Evolutionary conservation across 768 basidiomycete species (phyloP).

Genomic region (Cytidiella melzeri): DNA sequence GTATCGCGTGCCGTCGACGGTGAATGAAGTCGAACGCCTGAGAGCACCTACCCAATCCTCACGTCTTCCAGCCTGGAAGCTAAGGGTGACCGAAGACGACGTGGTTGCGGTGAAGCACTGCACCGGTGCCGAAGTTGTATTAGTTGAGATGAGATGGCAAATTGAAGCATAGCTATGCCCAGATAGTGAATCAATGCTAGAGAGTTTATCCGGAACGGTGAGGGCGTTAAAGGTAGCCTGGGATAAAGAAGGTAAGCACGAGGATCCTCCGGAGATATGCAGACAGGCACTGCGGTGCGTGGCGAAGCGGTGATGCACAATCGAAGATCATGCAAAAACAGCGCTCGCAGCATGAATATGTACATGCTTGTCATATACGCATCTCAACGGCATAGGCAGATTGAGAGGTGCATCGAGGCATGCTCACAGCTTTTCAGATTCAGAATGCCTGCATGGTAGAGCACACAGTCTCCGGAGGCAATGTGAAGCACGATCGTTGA

Average conservation of each 20-base stretch:
- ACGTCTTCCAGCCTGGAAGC: conserved; percentile 42
- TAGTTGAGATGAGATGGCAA: conserved; percentile 38
- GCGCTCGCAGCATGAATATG: too few species aligned
- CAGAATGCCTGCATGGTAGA: not conserved
- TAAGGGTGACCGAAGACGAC: conserved; percentile 41
- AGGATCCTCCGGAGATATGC: not conserved
- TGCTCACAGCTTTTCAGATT: not conserved
- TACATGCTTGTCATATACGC: not conserved
- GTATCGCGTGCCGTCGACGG: conserved; percentile 38
- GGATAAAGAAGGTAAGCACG: conserved; percentile 11
- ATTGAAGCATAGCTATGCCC: conserved; percentile 44
- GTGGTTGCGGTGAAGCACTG: conserved; percentile 38
- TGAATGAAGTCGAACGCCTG: conserved; percentile 23
- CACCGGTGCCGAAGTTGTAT: conserved; percentile 11
- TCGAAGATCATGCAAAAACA: not conserved
- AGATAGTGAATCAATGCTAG: conserved; percentile 34
- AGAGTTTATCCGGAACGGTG: conserved; percentile 46
- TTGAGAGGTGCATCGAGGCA: not conserved
- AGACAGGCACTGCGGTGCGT: not conserved
- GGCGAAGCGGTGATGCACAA: not conserved
- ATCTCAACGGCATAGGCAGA: not conserved
- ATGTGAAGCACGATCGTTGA: too few species aligned
- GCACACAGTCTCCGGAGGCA: not conserved
- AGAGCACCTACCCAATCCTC: conserved; percentile 45
- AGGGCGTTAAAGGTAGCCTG: conserved; percentile 34